Evolutionary conservation across 1,139 yeast genomes (phyloP).

Genomic region (Oligophagozyma castellii): DNA sequence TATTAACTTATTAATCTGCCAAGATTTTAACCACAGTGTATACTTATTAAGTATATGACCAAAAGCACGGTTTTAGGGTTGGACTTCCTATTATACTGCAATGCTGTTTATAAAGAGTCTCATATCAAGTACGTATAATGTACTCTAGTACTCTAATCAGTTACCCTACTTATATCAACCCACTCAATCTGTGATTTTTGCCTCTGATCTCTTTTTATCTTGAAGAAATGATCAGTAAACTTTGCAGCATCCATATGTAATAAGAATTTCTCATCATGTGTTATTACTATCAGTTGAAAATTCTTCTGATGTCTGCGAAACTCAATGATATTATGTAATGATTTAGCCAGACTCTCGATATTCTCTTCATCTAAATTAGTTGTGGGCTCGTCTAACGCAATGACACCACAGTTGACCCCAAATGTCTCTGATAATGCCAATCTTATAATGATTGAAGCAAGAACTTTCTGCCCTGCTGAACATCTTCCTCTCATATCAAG

Average conservation of each 20-base stretch:
- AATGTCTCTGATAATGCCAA: slow-evolving; percentile 92
- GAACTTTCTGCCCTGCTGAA: slow-evolving; percentile 94
- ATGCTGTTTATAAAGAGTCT: not conserved
- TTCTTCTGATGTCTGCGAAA: slow-evolving; percentile 66
- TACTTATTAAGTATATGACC: too few relatives aligned
- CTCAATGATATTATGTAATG: slow-evolving; percentile 64
- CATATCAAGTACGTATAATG: not conserved
- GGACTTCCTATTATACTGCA: too few relatives aligned
- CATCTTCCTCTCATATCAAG: slow-evolving; percentile 97
- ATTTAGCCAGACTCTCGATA: slow-evolving; percentile 73
- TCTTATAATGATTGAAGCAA: slow-evolving; percentile 84
- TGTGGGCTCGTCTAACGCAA: slow-evolving; percentile 95
- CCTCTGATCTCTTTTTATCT: slow-evolving; percentile 66
- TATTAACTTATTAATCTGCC: too few relatives aligned
- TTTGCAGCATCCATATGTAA: slow-evolving; percentile 72
- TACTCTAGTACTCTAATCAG: slow-evolving; percentile 17
- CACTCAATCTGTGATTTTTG: slow-evolving; percentile 63
- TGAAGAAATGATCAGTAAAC: slow-evolving; percentile 81
- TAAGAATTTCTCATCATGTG: slow-evolving; percentile 89
- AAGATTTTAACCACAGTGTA: too few relatives aligned
- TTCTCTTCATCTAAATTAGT: slow-evolving; percentile 88
- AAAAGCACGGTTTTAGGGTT: too few relatives aligned
- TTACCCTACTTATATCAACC: slow-evolving; percentile 30
- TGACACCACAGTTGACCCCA: slow-evolving; percentile 88
- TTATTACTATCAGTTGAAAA: slow-evolving; percentile 86